Conservation (phyloP, 805 yeast genomes). For the Yarrowia sp. region DNA sequence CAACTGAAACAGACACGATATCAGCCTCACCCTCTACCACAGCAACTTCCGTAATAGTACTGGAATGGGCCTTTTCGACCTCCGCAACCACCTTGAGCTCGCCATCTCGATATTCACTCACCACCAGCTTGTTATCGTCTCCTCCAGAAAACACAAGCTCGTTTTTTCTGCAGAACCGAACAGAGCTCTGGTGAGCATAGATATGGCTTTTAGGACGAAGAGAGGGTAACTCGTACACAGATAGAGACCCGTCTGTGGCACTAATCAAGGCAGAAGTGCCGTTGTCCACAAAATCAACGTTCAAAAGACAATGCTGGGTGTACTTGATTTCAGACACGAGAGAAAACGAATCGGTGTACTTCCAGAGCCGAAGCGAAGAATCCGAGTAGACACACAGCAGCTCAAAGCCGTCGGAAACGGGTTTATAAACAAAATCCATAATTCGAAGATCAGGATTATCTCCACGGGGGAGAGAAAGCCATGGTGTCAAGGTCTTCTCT, state of each 20-base stretch:
- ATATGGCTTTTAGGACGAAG: slow-evolving; percentile 7
- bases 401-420: slow-evolving; percentile 50
- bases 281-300: slow-evolving; percentile 54
- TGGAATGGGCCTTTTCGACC: slow-evolving; percentile 72
- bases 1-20: slow-evolving; percentile 74
- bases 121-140: slow-evolving; percentile 80
- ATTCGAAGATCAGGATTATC: slow-evolving; percentile 83
- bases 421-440: slow-evolving; percentile 76
- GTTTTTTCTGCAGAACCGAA: slow-evolving; percentile 58
- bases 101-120: slow-evolving; percentile 52
- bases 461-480: slow-evolving; percentile 62
- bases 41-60: slow-evolving; percentile 78
- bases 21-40: slow-evolving; percentile 42
- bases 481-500: slow-evolving; percentile 53
- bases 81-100: slow-evolving; percentile 46
- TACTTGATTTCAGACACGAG: slow-evolving; percentile 61
- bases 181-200: slow-evolving; percentile 76
- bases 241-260: slow-evolving; percentile 84
- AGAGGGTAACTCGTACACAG: slow-evolving; percentile 58
- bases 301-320: slow-evolving; percentile 77
- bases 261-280: slow-evolving; percentile 55
- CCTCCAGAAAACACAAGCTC: slow-evolving; percentile 75
- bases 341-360: slow-evolving; percentile 53
- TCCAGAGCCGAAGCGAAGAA: slow-evolving; percentile 74
- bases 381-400: slow-evolving; percentile 83